A percentile compares a stretch with the other conserved stretches of the same genome.
phyloP scores from a whole-genome alignment of 129 eudicot genomes.

The Cynara cardunculus region DNA sequence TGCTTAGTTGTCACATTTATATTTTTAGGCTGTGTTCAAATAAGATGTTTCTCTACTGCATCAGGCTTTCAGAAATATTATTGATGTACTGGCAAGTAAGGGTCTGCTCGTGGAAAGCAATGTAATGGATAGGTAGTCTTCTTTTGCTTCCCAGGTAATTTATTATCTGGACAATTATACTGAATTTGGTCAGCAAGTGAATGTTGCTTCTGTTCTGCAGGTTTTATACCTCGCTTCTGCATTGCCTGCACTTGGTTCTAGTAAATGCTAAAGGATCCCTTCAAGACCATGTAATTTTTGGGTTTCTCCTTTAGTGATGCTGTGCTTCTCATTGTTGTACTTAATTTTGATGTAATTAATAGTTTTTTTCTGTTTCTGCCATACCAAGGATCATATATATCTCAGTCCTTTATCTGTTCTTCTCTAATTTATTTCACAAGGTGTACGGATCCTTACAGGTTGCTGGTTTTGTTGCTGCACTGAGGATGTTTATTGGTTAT shows the following conservation, averaged over 20 bases:
- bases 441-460: slow-evolving; percentile 45
- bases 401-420: not conserved
- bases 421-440: not conserved
- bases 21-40: not conserved
- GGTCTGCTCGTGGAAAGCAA: slow-evolving; percentile 53
- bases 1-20: not conserved
- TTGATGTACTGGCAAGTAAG: slow-evolving; percentile 70
- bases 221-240: slow-evolving; percentile 69
- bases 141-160: slow-evolving; percentile 14
- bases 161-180: not conserved
- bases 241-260: slow-evolving; percentile 82
- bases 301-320: not conserved
- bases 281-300: slow-evolving; percentile 66
- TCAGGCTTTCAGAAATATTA: slow-evolving; percentile 63
- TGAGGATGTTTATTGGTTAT: slow-evolving; percentile 72
- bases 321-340: not conserved
- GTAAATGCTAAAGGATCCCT: slow-evolving; percentile 68
- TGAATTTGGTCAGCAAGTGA: slow-evolving; percentile 4
- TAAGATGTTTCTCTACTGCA: not conserved
- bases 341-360: not conserved
- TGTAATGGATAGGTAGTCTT: slow-evolving; percentile 55
- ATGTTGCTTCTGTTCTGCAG: slow-evolving; percentile 39
- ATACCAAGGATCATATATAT: not conserved
- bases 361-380: not conserved
- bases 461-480: slow-evolving; percentile 73